phyloP scores from a whole-genome alignment of 192 early-diverging fungal species.

The Chytriomyces confervae region DNA sequence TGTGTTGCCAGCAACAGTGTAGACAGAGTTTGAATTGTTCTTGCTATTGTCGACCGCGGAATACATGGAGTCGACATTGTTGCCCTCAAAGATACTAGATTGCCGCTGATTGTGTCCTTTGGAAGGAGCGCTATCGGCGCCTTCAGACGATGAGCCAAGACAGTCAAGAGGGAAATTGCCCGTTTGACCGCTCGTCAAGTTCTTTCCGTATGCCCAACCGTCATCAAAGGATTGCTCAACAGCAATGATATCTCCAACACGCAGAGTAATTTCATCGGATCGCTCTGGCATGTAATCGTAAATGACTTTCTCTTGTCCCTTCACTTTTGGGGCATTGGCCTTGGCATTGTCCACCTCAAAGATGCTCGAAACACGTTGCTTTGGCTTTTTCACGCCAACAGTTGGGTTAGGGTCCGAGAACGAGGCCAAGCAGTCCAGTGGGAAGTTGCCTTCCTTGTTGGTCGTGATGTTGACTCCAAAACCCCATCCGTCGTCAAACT shows the following conservation, averaged over 20 bases:
- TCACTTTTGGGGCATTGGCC: not conserved
- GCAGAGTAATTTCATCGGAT: conserved; percentile 14
- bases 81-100: not conserved
- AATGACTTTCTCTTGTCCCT: not conserved
- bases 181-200: conserved; percentile 2
- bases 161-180: not conserved
- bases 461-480: conserved; percentile 18
- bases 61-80: not conserved
- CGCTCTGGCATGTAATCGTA: conserved; percentile 11
- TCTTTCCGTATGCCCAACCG: conserved; percentile 24
- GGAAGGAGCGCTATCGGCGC: not conserved
- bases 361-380: not conserved
- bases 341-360: not conserved
- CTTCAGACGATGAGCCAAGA: not conserved
- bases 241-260: conserved; percentile 8
- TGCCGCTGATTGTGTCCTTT: not conserved
- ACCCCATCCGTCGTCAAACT: conserved; percentile 25
- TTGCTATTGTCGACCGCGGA: not conserved
- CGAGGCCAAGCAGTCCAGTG: conserved; percentile 16
- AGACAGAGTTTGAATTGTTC: not conserved
- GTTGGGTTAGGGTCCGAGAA: not conserved
- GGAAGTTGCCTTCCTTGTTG: conserved; percentile 14
- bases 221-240: conserved; percentile 17
- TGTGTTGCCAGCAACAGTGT: not conserved
- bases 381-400: conserved; percentile 1